phyloP scores from a whole-genome alignment of 2,329 filamentous ascomycete species.

The Stachybotrys echinatus region DNA sequence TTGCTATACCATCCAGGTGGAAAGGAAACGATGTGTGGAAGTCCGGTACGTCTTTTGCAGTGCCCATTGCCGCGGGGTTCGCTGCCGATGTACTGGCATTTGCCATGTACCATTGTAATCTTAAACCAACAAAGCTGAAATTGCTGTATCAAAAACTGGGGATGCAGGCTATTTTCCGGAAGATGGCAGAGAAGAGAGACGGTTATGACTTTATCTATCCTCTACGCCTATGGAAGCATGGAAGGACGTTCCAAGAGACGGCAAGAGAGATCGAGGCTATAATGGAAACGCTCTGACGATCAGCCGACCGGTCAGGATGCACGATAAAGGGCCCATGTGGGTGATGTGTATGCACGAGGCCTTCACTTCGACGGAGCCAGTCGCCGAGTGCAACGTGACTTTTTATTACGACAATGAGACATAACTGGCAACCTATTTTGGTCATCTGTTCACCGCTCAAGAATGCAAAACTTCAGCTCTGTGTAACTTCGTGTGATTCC shows the following conservation, averaged over 20 bases:
- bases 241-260: background rate
- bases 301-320: no score
- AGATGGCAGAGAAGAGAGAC: background rate
- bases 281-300: background rate
- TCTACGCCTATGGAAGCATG: background rate
- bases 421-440: background rate
- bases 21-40: slow-evolving; percentile 1
- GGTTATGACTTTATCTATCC: background rate
- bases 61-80: slow-evolving; percentile 9
- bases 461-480: no score
- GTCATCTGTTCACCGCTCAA: no score
- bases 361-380: background rate
- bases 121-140: background rate
- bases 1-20: slow-evolving; percentile 1
- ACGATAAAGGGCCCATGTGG: no score
- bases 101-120: background rate
- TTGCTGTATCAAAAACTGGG: background rate
- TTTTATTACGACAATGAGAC: background rate
- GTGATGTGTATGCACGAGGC: no score
- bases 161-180: background rate
- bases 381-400: background rate
- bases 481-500: no score
- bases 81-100: slow-evolving; percentile 4
- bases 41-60: slow-evolving; percentile 9
- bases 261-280: background rate